Conservation (phyloP, 1,284 basidiomycete genomes). For the Erythrobasidium hasegawianum region DNA sequence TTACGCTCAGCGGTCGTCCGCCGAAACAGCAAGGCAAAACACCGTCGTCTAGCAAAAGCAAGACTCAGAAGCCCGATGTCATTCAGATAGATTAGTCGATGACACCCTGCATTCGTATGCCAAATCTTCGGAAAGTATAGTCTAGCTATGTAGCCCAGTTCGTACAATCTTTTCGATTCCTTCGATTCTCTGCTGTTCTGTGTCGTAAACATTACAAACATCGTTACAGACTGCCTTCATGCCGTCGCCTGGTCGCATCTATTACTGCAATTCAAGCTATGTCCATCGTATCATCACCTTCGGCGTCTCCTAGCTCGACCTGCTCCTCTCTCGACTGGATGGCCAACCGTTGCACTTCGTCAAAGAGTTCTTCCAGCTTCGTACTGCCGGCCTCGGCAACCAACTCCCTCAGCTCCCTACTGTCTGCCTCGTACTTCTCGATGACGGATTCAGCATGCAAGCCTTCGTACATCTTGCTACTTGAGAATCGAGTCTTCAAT, state of each 20-base stretch:
- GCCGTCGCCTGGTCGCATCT: no score
- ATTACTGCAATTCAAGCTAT: not conserved
- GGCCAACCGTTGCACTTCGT: constrained; percentile 43
- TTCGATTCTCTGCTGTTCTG: not conserved
- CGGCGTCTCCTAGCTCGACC: constrained; percentile 40
- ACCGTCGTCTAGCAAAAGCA: constrained; percentile 12
- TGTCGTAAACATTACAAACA: no score
- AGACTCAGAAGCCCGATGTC: constrained; percentile 37
- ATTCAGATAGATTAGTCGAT: constrained; percentile 43
- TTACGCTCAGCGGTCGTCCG: constrained; percentile 27
- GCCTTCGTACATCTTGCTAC: not conserved
- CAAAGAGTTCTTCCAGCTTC: constrained; percentile 46
- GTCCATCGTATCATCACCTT: constrained; percentile 5
- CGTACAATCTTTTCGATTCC: not conserved
- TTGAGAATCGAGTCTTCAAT: constrained; percentile 46
- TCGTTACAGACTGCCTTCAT: no score
- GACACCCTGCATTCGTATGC: no score
- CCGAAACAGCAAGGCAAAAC: constrained; percentile 33
- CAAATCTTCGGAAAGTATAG: no score
- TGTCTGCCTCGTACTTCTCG: constrained; percentile 46
- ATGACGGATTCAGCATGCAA: constrained; percentile 43
- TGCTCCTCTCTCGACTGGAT: constrained; percentile 43
- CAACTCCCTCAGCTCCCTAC: constrained; percentile 14
- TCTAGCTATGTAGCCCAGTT: not conserved
- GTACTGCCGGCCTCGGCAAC: constrained; percentile 42